Evolutionary conservation across 352 stramenopile genomes (phyloP).

Genomic region (Aphanomyces stellatus): DNA sequence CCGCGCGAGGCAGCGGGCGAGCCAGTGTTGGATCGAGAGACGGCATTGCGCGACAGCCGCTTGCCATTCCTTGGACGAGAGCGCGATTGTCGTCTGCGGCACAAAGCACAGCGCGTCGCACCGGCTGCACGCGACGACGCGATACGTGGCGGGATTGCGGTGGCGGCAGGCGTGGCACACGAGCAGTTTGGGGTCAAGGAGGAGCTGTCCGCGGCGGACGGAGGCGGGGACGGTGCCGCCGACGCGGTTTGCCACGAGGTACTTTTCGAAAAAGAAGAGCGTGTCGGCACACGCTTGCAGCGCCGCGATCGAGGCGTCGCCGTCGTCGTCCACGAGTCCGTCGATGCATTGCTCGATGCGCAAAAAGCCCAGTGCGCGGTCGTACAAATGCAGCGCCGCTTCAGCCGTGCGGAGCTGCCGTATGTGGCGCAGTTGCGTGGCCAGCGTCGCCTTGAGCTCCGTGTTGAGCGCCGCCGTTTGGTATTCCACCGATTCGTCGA

Average conservation of each 20-base stretch:
- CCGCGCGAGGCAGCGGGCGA: conserved; percentile 50
- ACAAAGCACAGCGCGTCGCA: conserved; percentile 73
- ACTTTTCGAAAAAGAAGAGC: conserved; percentile 82
- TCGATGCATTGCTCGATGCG: conserved; percentile 80
- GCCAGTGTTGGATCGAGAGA: conserved; percentile 75
- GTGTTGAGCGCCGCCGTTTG: conserved; percentile 8
- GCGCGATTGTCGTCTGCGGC: conserved; percentile 66
- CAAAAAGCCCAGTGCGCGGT: conserved; percentile 70
- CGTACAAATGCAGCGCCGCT: conserved; percentile 66
- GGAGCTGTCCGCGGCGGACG: conserved; percentile 65
- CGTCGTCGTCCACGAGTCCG: conserved; percentile 48
- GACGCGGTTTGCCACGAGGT: conserved; percentile 53
- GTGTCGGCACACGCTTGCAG: conserved; percentile 79
- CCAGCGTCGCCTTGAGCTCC: neutral
- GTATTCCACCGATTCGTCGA: conserved; percentile 9
- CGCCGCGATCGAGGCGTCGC: conserved; percentile 48
- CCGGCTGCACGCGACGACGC: conserved; percentile 39
- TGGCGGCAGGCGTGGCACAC: conserved; percentile 70
- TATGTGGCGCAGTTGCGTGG: conserved; percentile 47
- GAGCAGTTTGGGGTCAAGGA: conserved; percentile 43
- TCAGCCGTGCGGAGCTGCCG: conserved; percentile 70
- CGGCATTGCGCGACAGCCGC: conserved; percentile 62
- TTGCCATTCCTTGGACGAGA: conserved; percentile 73
- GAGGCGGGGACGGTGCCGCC: conserved; percentile 66
- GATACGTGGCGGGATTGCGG: conserved; percentile 46